A percentile compares a stretch with the other conserved stretches of the same genome.
Evolutionary conservation across 257 asterid genomes (phyloP).

Genomic region (Phtheirospermum japonicum): DNA sequence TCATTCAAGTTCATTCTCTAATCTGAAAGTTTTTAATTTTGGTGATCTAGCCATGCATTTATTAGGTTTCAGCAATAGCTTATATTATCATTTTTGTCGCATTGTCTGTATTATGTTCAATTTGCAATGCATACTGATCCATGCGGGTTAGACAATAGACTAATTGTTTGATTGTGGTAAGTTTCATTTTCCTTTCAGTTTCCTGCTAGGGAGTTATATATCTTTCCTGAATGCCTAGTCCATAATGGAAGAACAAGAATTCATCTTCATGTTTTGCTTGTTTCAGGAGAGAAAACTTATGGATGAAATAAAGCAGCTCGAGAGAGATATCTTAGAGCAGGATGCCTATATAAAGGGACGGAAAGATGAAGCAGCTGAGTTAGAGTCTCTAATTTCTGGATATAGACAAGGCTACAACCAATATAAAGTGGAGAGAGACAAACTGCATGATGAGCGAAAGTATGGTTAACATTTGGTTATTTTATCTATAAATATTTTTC

Average conservation of each 20-base stretch:
- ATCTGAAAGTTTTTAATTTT: slow-evolving; percentile 12
- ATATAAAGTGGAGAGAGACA: slow-evolving; percentile 70
- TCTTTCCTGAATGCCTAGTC: slow-evolving; percentile 6
- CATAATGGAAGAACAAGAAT: slow-evolving; percentile 11
- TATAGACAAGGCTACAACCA: slow-evolving; percentile 68
- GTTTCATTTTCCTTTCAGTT: slow-evolving; percentile 17
- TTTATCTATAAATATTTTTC: slow-evolving; percentile 23
- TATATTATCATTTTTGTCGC: not conserved
- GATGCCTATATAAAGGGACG: slow-evolving; percentile 65
- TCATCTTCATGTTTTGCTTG: slow-evolving; percentile 17
- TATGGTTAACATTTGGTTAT: slow-evolving; percentile 36
- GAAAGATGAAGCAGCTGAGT: slow-evolving; percentile 56
- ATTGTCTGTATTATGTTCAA: slow-evolving; percentile 1
- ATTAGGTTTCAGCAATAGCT: not conserved
- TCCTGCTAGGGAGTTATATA: not conserved
- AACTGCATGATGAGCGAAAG: slow-evolving; percentile 85
- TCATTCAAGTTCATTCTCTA: not conserved
- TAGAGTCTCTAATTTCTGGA: slow-evolving; percentile 69
- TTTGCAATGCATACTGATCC: slow-evolving; percentile 20
- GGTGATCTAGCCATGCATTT: not conserved
- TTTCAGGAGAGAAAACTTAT: slow-evolving; percentile 74
- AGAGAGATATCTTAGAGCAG: slow-evolving; percentile 58
- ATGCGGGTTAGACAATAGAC: slow-evolving; percentile 6
- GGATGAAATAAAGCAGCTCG: slow-evolving; percentile 79
- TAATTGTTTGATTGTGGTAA: not conserved